Evolutionary conservation across 2,329 filamentous ascomycete species (phyloP), one percentile per base, ranked within the genome.

Genomic region (Uncinocarpus reesii): DNA sequence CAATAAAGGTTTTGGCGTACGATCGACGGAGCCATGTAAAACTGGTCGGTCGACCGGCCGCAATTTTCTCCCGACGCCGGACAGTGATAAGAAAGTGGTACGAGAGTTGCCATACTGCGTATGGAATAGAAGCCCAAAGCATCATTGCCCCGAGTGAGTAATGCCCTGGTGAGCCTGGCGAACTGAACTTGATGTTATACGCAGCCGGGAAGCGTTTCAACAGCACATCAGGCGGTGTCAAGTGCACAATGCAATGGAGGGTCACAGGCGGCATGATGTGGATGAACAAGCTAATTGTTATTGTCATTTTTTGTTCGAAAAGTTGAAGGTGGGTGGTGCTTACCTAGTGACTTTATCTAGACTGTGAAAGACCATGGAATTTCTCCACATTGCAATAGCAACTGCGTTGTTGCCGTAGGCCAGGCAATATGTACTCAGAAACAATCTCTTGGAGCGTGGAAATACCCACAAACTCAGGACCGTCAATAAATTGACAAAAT

Each of bases 351-450:
- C 88, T 68, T 98, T 98, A 74, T 98, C 92, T 68, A 98, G 81
- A 62, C 87, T 94, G 72, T 98, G 92, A 66, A 98, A 98, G 40
- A 98, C 92, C 61, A 98, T 78, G 26, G 89, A 95, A 65, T 98
- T 98, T 55, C 92, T 81, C 92, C 92, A 98, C 89, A 98, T 92
- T 62, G 92, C 88, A 64, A 98, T 96, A 10, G 92, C 92, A 40
- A 95, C 81, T 16, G 92, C 92, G 62, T 98, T 98, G 68, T 98
- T 98, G 54, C 92, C 92, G 62, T 86, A 93, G 7, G 89, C 86
- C 28, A 98, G 74, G 60, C 92, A 96, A 66, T 89, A 98, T 0
- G 86, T 83, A 56, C 87, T 82, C 55, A 93, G 92, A 65, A 98
- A 89, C 13, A 98, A 76, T 37, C 90, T 81, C 66, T 94, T 95